Base-by-base conservation (phyloP, 768 basidiomycete genomes). In the Hysterangium stoloniferum region DNA sequence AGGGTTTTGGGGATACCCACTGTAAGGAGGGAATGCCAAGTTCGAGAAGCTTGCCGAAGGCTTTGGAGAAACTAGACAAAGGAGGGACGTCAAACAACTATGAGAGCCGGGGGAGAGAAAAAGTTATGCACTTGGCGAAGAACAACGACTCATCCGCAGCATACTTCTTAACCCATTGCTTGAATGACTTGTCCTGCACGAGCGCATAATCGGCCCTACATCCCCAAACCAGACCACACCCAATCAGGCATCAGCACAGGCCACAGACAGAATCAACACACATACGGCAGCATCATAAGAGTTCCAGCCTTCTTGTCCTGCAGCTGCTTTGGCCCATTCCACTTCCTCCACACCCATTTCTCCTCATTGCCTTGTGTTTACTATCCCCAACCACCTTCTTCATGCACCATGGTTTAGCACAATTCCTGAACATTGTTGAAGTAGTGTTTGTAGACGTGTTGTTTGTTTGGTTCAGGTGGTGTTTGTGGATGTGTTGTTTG, bases 251-350 rank as follows among this genome's bases (percentile, higher is more conserved):
- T 56, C 6, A 54, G n/a, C 53, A 17, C 17, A 11, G 35, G 41
- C 28, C 27, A 8, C 22, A 35, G 4, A 27, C 13, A 38, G 2
- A 40, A 22, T 7, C 22, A 44, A 15, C 15, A 28, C 35, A 78
- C 85, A 50, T 65, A 90, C 84, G 92, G 92, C 38, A 97, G 71
- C 94, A 97, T 97, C 94, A 97, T 97, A 45, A 97, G 72, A 22
- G 80, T 67, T 59, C 77, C 77, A 35, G 92, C 93, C 68, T 78
- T 81, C 78, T 91, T 93, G 71, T 97, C 95, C 67, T 87, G 82
- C 52, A 85, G 82, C 70, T 96, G 94, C 71, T 91, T 92, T 19
- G 93, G 91, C 46, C 90, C 94, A 54, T 71, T 69, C 92, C 95
- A 97, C 68, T 93, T 95, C 70, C 77, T 86, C 93, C 93, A 95